Percentiles rank a stretch among this genome's conserved stretches.
Conservation (phyloP, 116 monocot species). For the Phalaenopsis hybrid region DNA sequence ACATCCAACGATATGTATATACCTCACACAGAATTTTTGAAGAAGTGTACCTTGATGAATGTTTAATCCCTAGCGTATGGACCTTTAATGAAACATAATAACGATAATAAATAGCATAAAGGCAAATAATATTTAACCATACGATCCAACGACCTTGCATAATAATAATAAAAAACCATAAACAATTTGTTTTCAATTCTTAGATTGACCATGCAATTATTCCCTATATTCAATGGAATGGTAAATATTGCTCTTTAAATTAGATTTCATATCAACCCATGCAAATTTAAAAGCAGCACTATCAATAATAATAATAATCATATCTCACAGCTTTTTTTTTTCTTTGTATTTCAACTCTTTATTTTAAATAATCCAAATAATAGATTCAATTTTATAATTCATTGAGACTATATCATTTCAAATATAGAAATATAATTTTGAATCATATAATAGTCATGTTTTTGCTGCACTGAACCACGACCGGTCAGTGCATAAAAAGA, state of each 20-base stretch:
- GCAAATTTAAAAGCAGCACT: not conserved
- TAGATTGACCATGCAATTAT: not conserved
- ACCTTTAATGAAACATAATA: not conserved
- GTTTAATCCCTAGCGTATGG: not conserved
- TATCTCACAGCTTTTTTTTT: not conserved
- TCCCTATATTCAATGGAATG: not conserved
- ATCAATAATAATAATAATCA: not conserved
- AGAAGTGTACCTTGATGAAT: not conserved
- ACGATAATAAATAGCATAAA: not conserved
- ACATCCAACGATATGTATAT: not conserved
- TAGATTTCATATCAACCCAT: not conserved
- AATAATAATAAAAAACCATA: not conserved
- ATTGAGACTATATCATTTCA: not conserved
- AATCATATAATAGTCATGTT: not conserved
- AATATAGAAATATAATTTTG: not conserved
- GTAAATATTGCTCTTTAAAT: not conserved
- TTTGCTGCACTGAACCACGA: not conserved
- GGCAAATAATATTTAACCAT: not conserved
- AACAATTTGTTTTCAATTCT: not conserved
- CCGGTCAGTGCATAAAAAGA: no score
- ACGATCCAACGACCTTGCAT: not conserved
- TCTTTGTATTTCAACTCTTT: not conserved
- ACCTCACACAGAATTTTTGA: not conserved
- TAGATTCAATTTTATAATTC: not conserved
- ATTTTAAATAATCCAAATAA: not conserved